Percentiles rank a stretch among this genome's conserved stretches.
Evolutionary conservation across 2,329 filamentous ascomycete genomes (phyloP).

Genomic region (Ceratocystis harringtonii): DNA sequence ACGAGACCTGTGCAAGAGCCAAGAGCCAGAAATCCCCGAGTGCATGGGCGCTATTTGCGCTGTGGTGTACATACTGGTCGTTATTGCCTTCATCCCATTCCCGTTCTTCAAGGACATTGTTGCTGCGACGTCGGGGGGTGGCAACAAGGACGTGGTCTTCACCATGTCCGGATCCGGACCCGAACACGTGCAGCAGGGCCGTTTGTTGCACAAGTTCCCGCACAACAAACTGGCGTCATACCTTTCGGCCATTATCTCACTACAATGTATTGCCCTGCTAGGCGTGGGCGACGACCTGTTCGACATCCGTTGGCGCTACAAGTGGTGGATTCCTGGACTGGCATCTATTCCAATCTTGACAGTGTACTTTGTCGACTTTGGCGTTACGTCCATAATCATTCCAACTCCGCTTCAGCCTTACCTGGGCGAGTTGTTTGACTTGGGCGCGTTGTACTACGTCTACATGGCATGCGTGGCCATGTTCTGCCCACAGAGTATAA

Average conservation of each 20-base stretch:
- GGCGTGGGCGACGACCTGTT: conserved; percentile 93
- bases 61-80: conserved; percentile 72
- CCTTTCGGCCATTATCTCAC: conserved; percentile 80
- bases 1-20: conserved; percentile 61
- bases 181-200: conserved; percentile 56
- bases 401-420: conserved; percentile 73
- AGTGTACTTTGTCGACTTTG: conserved; percentile 97
- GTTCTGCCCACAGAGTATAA: conserved; percentile 97
- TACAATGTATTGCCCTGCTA: conserved; percentile 80
- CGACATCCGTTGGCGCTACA: conserved; percentile 97
- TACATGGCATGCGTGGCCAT: conserved; percentile 97
- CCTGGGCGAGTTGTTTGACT: conserved; percentile 69
- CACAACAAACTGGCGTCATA: conserved; percentile 96
- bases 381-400: conserved; percentile 87
- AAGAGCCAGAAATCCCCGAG: conserved; percentile 70
- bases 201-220: conserved; percentile 80
- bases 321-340: conserved; percentile 92
- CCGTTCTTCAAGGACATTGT: conserved; percentile 98
- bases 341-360: conserved; percentile 86
- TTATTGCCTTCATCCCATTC: conserved; percentile 90
- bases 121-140: conserved; percentile 81
- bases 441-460: conserved; percentile 73
- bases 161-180: conserved; percentile 31
- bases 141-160: conserved; percentile 74
- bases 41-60: conserved; percentile 93